These are phyloP conservation scores for Canna indica DNA, from an alignment of 176 grass and related monocot genomes.

Conservation along the genomic window DNA sequence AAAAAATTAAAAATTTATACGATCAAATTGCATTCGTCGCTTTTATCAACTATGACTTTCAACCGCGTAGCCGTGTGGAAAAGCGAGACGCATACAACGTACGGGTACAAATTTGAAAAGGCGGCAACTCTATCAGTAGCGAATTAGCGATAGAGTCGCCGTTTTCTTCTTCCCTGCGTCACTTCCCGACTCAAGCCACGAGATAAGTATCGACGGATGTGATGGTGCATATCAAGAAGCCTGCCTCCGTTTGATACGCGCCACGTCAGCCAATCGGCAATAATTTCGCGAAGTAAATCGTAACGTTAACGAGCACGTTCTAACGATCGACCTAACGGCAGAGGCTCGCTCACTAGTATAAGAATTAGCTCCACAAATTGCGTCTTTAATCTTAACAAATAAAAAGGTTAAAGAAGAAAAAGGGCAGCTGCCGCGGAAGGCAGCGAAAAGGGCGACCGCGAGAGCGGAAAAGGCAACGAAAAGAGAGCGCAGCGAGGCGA, in stretches of 20 bases:
- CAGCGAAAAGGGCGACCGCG: neutral
- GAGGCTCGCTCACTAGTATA: neutral
- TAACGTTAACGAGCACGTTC: neutral
- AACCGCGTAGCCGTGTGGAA: too few relatives aligned
- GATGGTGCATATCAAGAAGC: neutral
- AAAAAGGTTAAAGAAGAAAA: neutral
- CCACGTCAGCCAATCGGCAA: neutral
- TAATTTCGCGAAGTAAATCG: neutral
- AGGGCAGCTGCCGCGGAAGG: neutral
- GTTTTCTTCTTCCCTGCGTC: neutral
- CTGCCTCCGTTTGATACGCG: neutral
- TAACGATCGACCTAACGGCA: neutral
- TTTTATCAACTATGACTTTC: too few relatives aligned
- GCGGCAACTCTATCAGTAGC: neutral
- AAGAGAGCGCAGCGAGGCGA: neutral
- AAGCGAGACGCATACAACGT: neutral
- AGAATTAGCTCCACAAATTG: neutral
- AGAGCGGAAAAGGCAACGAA: constrained; percentile 1
- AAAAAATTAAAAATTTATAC: too few relatives aligned
- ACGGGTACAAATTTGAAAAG: neutral
- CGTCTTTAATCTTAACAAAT: neutral
- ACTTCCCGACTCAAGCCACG: neutral
- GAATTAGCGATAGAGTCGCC: neutral
- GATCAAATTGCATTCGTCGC: too few relatives aligned
- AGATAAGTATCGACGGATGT: neutral